Evolutionary conservation across 2,329 filamentous ascomycete genomes (phyloP), one percentile per base, ranked within the genome.

Genomic region (Calonectria montana): DNA sequence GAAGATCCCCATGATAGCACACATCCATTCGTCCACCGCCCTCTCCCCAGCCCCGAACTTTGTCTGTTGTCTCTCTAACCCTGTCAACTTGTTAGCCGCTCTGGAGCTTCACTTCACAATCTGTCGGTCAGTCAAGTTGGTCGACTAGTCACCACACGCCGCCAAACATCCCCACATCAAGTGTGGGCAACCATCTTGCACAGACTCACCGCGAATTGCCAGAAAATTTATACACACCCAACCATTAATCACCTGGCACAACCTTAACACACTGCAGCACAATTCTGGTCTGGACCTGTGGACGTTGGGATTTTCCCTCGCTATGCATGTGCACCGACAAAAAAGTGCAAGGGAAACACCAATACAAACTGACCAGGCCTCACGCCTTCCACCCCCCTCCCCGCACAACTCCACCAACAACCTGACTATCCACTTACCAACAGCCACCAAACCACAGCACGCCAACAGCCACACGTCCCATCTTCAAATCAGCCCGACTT

Each of bases 351-450:
- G 37, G 35, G 15, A 59, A 59, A 39, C 53, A 16, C 31, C 53
- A 59, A 39, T 39, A 21, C 47, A 62, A 63, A 35, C 23, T 53
- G 10, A 37, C 31, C 53, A 59, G 57, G 57, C 25, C 57, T 62
- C 39, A 23, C 23, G 39, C 23, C 25, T 62, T 50, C 41, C 25
- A 21, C 48, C 25, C 47, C 48, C 29, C 31, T 50, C 69, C 68
- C 64, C 69, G 67, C 67, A 65, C 64, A 67, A 39, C 64, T 64
- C 63, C 63, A 67, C 55, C 64, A 63, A 59, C 47, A 35, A 70
- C 68, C 39, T 45, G 57, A 66, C 63, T 70, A 66, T 39, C 68
- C 68, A 70, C 63, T 67, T 31, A 53, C 64, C 69, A 62, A 67
- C 64, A 39, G 47, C 31, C 57, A 67, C 55, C 63, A 71, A 71